Evolutionary conservation across 495 filamentous ascomycete genomes (phyloP).

Genomic region (Symbiotaphrina buchneri): DNA sequence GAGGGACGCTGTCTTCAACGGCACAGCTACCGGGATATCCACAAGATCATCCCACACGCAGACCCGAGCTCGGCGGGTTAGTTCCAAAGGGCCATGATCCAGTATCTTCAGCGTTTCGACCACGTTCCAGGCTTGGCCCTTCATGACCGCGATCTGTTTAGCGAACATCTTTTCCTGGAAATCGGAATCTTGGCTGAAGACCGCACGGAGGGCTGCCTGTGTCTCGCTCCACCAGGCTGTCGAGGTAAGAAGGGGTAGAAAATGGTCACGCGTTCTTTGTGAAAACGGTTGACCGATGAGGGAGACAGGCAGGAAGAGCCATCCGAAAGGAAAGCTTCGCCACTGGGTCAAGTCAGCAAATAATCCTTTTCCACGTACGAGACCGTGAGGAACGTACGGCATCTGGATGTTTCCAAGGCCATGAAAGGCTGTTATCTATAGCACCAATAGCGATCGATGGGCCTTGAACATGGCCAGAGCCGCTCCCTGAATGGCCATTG

Average conservation of each 20-base stretch:
- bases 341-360: constrained; percentile 20
- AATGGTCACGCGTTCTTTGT: constrained; percentile 76
- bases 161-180: constrained; percentile 98
- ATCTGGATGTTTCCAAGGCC: constrained; percentile 99
- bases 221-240: constrained; percentile 95
- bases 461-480: constrained; percentile 17
- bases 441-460: constrained; percentile 63
- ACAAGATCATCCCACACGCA: constrained; percentile 98
- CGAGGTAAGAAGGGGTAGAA: constrained; percentile 80
- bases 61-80: constrained; percentile 73
- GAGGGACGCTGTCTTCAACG: constrained; percentile 54
- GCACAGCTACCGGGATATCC: constrained; percentile 83
- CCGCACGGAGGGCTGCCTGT: constrained; percentile 55
- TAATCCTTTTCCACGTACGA: not conserved
- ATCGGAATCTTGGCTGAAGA: constrained; percentile 81
- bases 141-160: constrained; percentile 92
- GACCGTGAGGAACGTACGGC: constrained; percentile 29
- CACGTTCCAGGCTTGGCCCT: constrained; percentile 97
- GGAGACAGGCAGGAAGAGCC: constrained; percentile 92
- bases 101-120: constrained; percentile 84
- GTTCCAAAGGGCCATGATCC: constrained; percentile 83
- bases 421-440: constrained; percentile 94
- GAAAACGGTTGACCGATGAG: constrained; percentile 93
- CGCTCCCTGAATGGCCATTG: constrained; percentile 35
- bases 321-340: constrained; percentile 91